A percentile compares a stretch with the other conserved stretches of the same genome.
phyloP scores from a whole-genome alignment of 345 rosid species.

The Eucalyptus sideroxylon region DNA sequence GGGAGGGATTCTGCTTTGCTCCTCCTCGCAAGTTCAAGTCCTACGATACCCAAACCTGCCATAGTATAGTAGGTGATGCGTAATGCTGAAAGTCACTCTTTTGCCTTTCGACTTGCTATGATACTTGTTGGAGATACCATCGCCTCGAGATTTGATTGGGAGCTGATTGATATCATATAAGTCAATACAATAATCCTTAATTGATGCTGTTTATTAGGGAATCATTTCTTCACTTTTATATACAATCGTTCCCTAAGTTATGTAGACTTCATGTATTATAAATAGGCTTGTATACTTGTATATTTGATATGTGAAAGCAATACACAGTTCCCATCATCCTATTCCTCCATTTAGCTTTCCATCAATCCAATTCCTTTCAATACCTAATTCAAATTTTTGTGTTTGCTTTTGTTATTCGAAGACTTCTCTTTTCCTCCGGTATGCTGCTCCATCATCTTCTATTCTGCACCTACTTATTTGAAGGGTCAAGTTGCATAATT shows the following conservation, averaged over 20 bases:
- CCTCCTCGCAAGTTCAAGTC: neutral
- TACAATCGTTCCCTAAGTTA: no score
- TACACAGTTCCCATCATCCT: no score
- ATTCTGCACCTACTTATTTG: neutral
- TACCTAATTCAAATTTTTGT: neutral
- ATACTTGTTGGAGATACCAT: neutral
- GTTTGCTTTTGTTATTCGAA: neutral
- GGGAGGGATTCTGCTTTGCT: neutral
- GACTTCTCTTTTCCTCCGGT: neutral
- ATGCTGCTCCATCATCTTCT: neutral
- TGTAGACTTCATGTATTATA: no score
- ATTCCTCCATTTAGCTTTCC: no score
- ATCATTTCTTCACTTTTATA: no score
- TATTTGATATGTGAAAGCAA: no score
- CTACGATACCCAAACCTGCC: neutral
- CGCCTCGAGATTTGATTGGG: no score
- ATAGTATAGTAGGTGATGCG: neutral
- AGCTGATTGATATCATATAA: no score
- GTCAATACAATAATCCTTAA: no score
- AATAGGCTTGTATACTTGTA: no score
- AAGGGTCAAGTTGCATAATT: neutral
- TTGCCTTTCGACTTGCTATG: neutral
- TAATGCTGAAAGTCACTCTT: neutral
- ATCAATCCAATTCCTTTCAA: no score
- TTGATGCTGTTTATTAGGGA: no score